A percentile compares a stretch with the other conserved stretches of the same genome.
Conservation (phyloP, 2,329 filamentous ascomycete genomes). For the Ilyonectria sp. region DNA sequence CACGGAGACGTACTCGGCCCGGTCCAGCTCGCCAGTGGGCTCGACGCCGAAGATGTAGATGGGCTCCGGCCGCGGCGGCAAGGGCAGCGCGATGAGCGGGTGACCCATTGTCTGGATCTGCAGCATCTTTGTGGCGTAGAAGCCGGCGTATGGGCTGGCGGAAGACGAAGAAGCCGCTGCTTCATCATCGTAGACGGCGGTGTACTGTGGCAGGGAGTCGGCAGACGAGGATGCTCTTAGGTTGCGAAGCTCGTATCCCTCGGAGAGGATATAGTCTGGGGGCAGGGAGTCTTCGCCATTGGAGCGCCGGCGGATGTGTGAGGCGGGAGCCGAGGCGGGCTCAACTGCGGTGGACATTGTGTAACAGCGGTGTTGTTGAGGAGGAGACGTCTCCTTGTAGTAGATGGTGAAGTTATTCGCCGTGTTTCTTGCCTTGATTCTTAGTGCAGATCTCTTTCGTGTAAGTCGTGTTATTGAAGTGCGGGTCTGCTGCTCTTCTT, state of each 20-base stretch:
- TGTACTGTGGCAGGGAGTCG: constrained; percentile 50
- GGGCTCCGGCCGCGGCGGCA: constrained; percentile 54
- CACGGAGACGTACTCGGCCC: constrained; percentile 66
- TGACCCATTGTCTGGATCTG: constrained; percentile 66
- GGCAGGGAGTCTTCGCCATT: constrained; percentile 44
- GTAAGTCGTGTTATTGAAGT: background rate
- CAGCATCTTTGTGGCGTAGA: constrained; percentile 61
- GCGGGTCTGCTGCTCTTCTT: background rate
- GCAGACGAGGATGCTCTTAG: constrained; percentile 48
- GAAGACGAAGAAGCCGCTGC: constrained; percentile 31
- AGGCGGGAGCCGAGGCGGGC: constrained; percentile 12
- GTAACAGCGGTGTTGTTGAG: background rate
- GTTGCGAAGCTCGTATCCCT: constrained; percentile 44
- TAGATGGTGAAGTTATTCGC: background rate
- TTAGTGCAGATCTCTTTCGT: background rate
- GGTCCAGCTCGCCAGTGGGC: constrained; percentile 56
- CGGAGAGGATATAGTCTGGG: constrained; percentile 46
- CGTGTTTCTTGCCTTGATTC: background rate
- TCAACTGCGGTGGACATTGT: constrained; percentile 33
- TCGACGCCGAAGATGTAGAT: constrained; percentile 61
- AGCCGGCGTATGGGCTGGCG: constrained; percentile 44
- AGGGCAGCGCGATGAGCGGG: constrained; percentile 58
- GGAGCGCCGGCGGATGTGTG: constrained; percentile 25
- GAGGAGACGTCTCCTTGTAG: too few species aligned
- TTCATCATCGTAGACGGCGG: constrained; percentile 23